These are phyloP conservation scores for Rhodotorula sp. DNA, from an alignment of 1,284 basidiomycete genomes.

Conservation along the genomic window DNA sequence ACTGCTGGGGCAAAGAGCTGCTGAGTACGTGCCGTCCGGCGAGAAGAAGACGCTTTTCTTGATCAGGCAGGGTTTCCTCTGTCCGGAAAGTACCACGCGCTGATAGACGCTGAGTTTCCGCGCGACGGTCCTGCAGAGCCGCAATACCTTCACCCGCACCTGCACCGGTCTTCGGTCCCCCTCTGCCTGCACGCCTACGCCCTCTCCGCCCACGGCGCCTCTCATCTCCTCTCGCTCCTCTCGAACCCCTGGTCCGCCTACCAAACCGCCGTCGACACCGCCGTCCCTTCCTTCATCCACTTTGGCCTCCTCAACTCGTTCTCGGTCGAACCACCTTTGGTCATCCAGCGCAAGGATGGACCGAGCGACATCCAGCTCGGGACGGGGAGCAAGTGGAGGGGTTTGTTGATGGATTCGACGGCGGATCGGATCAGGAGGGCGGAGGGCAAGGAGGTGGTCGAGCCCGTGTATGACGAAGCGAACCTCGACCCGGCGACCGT, in stretches of 20 bases:
- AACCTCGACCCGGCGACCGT: conserved; percentile 41
- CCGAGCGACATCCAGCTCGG: conserved; percentile 47
- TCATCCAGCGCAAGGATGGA: conserved; percentile 47
- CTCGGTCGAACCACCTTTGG: conserved; percentile 48
- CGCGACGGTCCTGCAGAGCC: conserved; percentile 60
- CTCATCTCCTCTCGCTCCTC: conserved; percentile 39
- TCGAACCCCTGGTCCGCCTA: conserved; percentile 47
- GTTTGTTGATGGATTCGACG: conserved; percentile 47
- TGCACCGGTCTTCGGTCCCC: conserved; percentile 54
- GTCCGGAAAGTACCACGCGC: not conserved
- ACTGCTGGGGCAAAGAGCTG: conserved; percentile 46
- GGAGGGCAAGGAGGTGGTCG: conserved; percentile 38
- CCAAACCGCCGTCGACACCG: conserved; percentile 50
- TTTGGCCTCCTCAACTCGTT: conserved; percentile 44
- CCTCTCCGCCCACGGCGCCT: conserved; percentile 41
- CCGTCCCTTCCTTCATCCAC: conserved; percentile 64
- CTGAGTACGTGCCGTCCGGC: conserved; percentile 38
- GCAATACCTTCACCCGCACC: conserved; percentile 70
- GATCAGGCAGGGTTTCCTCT: conserved; percentile 2
- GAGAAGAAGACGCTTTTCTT: conserved; percentile 32
- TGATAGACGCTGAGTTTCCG: conserved; percentile 22
- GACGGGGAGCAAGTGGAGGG: conserved; percentile 45
- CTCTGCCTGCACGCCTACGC: conserved; percentile 47
- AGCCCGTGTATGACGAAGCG: conserved; percentile 33
- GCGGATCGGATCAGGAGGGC: conserved; percentile 45